Base-by-base conservation (phyloP, 495 filamentous ascomycete species). In the Collariella sp. region DNA sequence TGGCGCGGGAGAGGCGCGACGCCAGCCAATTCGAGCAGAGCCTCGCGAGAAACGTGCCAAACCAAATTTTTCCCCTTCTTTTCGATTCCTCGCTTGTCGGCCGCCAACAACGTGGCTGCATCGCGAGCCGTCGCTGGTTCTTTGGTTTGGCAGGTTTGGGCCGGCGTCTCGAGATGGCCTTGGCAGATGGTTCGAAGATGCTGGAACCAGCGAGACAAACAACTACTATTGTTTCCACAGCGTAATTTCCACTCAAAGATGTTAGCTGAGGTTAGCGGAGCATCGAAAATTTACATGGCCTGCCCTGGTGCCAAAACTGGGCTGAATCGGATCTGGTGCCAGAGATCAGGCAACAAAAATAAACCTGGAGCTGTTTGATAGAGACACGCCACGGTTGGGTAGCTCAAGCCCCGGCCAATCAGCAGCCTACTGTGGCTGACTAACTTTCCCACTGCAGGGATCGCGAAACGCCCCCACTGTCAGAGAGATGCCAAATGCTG, bases 241-340 rank as follows among this genome's bases (percentile, higher is more conserved):
- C 7, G 38, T 5, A 44, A 19, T 23, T 35, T 24, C 18, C 4
- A 19, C 23, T 11, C 3, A 2, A 49, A 0, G 11, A 0, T 40
- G 47, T 50, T 50, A 52, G 29, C 13, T 23, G 1, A 43, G 34
- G 24, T 6, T 52, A 52, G 38, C 34, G 26, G 39, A 35, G 50
- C 50, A 18, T 15, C 35, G 15, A 12, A 38, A 16, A 38, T 31
- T 31, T 31, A 4, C 5, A 20, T 2, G n/a, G 36, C n/a, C 12
- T 29, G 7, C n/a, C 7, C 11, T 19, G 1, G 24, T 5, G 2
- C 13, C 48, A n/a, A 31, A 24, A 41, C 39, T 44, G 41, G 40
- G 50, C 50, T 45, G 50, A 45, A 53, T 45, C 31, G 9, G 33
- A 53, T 53, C 50, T 53, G 50, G 44, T 29, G 20, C 34, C 18